Percentiles rank a stretch among this genome's conserved stretches.
Evolutionary conservation across 345 rosid species (phyloP).

Genomic region (Hibiscus syriacus): DNA sequence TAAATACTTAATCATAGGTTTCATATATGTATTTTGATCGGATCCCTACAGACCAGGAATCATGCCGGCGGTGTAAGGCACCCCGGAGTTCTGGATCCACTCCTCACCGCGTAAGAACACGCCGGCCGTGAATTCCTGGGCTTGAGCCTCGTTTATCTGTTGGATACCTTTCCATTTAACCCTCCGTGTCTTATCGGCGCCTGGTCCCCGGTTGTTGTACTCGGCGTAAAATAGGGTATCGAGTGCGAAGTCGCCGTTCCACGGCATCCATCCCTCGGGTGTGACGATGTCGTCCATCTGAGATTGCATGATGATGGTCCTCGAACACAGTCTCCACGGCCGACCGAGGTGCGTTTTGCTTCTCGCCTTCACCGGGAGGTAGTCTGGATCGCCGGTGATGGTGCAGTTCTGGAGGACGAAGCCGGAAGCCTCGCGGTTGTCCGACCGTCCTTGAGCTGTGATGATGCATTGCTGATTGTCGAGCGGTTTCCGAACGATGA

Average conservation of each 20-base stretch:
- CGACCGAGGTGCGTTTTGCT: slow-evolving; percentile 63
- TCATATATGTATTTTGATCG: background rate
- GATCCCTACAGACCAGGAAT: slow-evolving; percentile 2
- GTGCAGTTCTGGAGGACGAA: slow-evolving; percentile 57
- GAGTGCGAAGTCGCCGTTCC: slow-evolving; percentile 38
- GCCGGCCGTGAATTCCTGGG: slow-evolving; percentile 26
- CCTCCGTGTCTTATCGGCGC: slow-evolving; percentile 32
- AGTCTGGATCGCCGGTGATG: slow-evolving; percentile 38
- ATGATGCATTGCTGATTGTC: slow-evolving; percentile 41
- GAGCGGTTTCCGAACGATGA: slow-evolving; percentile 46
- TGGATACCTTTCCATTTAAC: slow-evolving; percentile 56
- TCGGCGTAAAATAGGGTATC: slow-evolving; percentile 55
- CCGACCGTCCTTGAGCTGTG: slow-evolving; percentile 59
- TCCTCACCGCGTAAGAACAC: slow-evolving; percentile 35
- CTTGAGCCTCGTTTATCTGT: slow-evolving; percentile 19
- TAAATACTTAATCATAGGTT: background rate
- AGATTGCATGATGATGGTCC: slow-evolving; percentile 52
- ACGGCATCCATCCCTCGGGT: slow-evolving; percentile 53
- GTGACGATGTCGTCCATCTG: slow-evolving; percentile 40
- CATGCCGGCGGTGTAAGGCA: slow-evolving; percentile 42
- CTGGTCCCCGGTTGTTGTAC: slow-evolving; percentile 50
- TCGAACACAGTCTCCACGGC: slow-evolving; percentile 54
- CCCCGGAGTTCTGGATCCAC: slow-evolving; percentile 49
- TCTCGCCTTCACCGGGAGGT: slow-evolving; percentile 24
- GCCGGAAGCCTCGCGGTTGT: slow-evolving; percentile 30